Conservation (phyloP, 2,329 filamentous ascomycete species). For the Myriosclerotinia scirpicola region DNA sequence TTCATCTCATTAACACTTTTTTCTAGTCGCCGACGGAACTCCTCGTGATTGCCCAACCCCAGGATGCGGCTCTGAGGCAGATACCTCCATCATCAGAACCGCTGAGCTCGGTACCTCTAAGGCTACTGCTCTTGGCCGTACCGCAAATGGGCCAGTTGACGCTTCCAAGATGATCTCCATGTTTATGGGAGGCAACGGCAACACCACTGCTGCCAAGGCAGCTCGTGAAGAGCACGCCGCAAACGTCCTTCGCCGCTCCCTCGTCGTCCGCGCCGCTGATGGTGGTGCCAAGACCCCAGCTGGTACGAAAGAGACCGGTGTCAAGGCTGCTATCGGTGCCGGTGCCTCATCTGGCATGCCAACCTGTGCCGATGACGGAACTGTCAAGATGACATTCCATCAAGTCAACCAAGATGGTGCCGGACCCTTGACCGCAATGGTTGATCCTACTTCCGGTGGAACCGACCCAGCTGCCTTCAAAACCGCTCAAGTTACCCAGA, state of each 20-base stretch:
- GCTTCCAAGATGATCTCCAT: constrained; percentile 55
- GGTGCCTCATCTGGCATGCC: constrained; percentile 56
- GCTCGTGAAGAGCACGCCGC: constrained; percentile 75
- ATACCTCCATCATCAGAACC: constrained; percentile 68
- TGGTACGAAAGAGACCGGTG: constrained; percentile 52
- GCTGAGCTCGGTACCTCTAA: constrained; percentile 55
- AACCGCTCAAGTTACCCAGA: constrained; percentile 55
- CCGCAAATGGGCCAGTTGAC: constrained; percentile 57
- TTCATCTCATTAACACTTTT: constrained; percentile 26
- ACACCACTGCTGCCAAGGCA: constrained; percentile 46
- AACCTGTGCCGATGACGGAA: constrained; percentile 59
- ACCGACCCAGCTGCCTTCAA: constrained; percentile 61
- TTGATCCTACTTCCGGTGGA: constrained; percentile 64
- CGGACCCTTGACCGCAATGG: constrained; percentile 58
- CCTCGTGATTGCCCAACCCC: constrained; percentile 65
- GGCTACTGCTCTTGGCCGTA: constrained; percentile 63
- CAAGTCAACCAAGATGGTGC: constrained; percentile 73
- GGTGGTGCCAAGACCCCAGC: constrained; percentile 50
- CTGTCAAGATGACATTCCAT: constrained; percentile 63
- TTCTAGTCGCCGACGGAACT: constrained; percentile 60
- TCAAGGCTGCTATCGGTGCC: constrained; percentile 54
- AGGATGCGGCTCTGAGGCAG: constrained; percentile 63
- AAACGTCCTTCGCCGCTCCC: constrained; percentile 50
- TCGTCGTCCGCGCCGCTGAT: constrained; percentile 39
- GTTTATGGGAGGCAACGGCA: constrained; percentile 57